Evolutionary conservation across 768 basidiomycete species (phyloP).

Genomic region (Suillus lakei): DNA sequence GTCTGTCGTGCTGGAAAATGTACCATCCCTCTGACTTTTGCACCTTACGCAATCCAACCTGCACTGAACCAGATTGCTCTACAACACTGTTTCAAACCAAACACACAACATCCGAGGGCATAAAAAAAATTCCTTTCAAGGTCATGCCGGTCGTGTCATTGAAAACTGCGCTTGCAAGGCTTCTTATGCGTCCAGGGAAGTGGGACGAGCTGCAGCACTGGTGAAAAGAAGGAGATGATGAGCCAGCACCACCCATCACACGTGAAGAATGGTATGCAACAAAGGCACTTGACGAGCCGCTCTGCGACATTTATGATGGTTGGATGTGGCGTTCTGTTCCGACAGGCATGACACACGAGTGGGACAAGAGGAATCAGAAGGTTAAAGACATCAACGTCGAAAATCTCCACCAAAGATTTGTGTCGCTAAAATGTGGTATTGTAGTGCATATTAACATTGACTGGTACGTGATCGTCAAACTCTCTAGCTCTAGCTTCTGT

Average conservation of each 20-base stretch:
- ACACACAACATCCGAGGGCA: not conserved
- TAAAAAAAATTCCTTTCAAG: not conserved
- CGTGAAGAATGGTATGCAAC: not conserved
- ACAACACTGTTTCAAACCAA: not conserved
- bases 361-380: not conserved
- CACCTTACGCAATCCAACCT: not conserved
- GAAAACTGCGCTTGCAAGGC: not conserved
- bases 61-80: not conserved
- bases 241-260: not conserved
- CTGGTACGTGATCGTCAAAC: not conserved
- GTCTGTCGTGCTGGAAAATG: constrained; percentile 6
- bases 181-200: not conserved
- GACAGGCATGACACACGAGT: not conserved
- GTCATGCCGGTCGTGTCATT: not conserved
- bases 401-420: not conserved
- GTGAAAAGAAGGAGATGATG: not conserved
- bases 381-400: not conserved
- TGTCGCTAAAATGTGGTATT: not conserved
- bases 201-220: not conserved
- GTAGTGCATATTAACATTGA: not conserved
- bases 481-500: not conserved
- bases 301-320: not conserved
- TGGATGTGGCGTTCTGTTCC: not conserved
- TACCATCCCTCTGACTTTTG: constrained; percentile 3
- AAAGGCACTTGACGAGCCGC: not conserved